These are phyloP conservation scores for Kitagawia praeruptora DNA, from an alignment of 129 eudicot species.

Conservation along the genomic window DNA sequence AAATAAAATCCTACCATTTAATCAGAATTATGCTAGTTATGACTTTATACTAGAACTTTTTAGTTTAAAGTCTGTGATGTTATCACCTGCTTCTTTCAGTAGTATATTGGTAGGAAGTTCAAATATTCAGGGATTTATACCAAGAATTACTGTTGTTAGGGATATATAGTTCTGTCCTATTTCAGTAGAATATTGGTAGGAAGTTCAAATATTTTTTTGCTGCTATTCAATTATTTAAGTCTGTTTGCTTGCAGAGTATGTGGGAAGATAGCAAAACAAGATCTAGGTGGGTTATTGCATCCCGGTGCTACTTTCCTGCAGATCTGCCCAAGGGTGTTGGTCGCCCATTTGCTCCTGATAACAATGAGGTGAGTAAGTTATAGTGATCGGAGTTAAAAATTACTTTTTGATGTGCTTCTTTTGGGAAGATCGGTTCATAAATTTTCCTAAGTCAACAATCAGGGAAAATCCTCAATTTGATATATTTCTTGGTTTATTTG, in stretches of 20 bases:
- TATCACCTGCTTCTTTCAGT: too few species aligned
- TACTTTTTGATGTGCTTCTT: neutral
- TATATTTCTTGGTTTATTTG: neutral
- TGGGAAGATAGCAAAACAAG: slow-evolving; percentile 77
- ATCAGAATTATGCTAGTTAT: too few species aligned
- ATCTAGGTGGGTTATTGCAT: slow-evolving; percentile 57
- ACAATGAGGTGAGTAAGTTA: slow-evolving; percentile 57
- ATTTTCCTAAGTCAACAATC: neutral
- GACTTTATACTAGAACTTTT: neutral
- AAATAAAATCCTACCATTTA: too few species aligned
- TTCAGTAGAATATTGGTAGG: neutral
- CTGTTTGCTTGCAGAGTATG: slow-evolving; percentile 54
- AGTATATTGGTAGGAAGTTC: too few species aligned
- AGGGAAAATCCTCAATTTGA: neutral
- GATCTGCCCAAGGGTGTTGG: slow-evolving; percentile 94
- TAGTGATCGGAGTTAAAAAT: neutral
- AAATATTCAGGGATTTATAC: too few species aligned
- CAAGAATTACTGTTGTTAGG: neutral
- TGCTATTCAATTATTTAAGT: neutral
- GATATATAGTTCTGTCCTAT: neutral
- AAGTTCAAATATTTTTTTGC: neutral
- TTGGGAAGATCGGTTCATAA: neutral
- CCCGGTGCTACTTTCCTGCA: slow-evolving; percentile 69
- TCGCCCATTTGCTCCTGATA: slow-evolving; percentile 89
- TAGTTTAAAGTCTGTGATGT: neutral